A percentile compares a stretch with the other conserved stretches of the same genome.
phyloP scores from a whole-genome alignment of 176 grass and related monocot species.

The Poa annua region DNA sequence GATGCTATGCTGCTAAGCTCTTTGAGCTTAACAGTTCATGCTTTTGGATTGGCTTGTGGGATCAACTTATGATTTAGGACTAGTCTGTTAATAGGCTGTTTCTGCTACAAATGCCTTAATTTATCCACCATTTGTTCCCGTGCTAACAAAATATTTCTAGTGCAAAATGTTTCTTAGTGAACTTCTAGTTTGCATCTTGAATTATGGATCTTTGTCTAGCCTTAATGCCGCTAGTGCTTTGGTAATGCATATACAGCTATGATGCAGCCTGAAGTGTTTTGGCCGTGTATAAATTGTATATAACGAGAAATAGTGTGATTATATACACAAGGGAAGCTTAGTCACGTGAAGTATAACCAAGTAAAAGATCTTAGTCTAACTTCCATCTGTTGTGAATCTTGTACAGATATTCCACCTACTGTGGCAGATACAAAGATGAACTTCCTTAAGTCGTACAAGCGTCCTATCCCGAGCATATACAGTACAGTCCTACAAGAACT shows the following conservation, averaged over 20 bases:
- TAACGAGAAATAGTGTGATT: neutral
- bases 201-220: neutral
- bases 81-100: neutral
- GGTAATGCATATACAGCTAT: constrained; percentile 17
- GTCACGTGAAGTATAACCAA: constrained; percentile 24
- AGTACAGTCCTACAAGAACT: constrained; percentile 88
- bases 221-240: neutral
- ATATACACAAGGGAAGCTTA: constrained; percentile 23
- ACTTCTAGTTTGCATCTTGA: neutral
- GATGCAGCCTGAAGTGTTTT: neutral
- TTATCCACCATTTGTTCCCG: neutral
- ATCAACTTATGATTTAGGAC: constrained; percentile 1
- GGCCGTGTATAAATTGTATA: neutral
- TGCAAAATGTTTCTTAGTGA: neutral
- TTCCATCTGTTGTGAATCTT: constrained; percentile 43
- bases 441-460: constrained; percentile 92
- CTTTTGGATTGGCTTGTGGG: neutral
- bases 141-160: neutral
- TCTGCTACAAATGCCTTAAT: neutral
- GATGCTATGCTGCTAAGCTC: neutral
- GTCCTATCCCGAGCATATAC: constrained; percentile 97
- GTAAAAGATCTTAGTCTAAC: neutral
- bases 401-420: constrained; percentile 77
- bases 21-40: neutral
- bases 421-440: constrained; percentile 84